Base-by-base conservation (phyloP, 1,139 yeast species). In the Debaryomyces fabryi region DNA sequence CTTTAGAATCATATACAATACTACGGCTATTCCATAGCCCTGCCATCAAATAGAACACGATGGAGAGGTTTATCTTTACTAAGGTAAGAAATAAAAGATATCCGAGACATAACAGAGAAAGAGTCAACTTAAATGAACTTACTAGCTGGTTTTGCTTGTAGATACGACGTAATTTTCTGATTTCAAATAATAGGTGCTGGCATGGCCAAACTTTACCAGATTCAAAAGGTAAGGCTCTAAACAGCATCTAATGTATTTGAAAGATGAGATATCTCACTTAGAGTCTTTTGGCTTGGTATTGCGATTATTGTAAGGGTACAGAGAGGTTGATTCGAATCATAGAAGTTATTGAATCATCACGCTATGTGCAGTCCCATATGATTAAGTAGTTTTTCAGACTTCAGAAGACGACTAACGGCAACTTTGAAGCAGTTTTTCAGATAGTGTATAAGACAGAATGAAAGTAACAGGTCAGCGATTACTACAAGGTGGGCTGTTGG, bases 381-480 rank as follows among this genome's bases (percentile, higher is more conserved):
- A n/a, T 40, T 32, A 21, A 40, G n/a, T 35, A 30, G 36, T 40
- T 40, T 40, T 40, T 25, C 43, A 29, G 12, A 35, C 9, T 3
- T 21, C 30, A 36, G 24, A 18, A 20, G 38, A 35, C 16, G 13
- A 20, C 4, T 35, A 10, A 6, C 4, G 20, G 9, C 2, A 5
- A 13, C 10, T 18, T 16, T 3, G 7, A 6, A 18, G 10, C 5
- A 3, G 13, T 20, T 5, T 18, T 8, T 23, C n/a, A 33, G 36
- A 33, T 15, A 30, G 10, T 20, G 18, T 7, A 10, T 15, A 18
- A 7, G 6, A 12, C 8, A 39, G 7, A 16, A 40, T 40, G 43
- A 40, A 30, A 32, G 16, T 21, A 18, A 30, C 27, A 32, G 30
- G 36, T 25, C 13, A 4, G 18, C 25, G 18, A 21, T 20, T 40